Evolutionary conservation across 2,329 filamentous ascomycete genomes (phyloP), one percentile per base, ranked within the genome.

Genomic region (Celoporthe dispersa): DNA sequence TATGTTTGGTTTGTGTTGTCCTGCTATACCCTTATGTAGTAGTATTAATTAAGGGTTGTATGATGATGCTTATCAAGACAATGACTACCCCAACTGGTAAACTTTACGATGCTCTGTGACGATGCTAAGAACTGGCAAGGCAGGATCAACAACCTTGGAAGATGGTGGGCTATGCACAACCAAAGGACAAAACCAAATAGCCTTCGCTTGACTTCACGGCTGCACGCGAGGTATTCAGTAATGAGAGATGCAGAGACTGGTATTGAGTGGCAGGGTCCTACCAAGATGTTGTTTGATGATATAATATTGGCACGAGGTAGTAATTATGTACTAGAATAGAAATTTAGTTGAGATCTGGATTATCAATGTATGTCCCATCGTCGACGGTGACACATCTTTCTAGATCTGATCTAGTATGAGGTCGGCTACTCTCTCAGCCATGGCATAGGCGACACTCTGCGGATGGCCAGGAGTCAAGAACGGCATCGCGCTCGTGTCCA

Each of bases 381-480:
- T 25, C 25, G 48, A 14, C 0, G 48, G 11, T 12, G n/a, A n/a
- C n/a, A n/a, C n/a, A 53, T 53, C n/a, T 12, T 25, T 53, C 48
- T n/a, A 53, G 9, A 19, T 16, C 28, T 60, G 55, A 35, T 75
- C 73, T 55, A 74, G 35, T 28, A 78, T 74, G 73, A 78, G 74
- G 3, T 68, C 59, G 63, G 80, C 76, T 8, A 69, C 75, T 76
- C 83, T 86, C 75, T 87, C 86, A 5, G 78, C 85, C 72, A 85
- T 77, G 76, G 84, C 85, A 74, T 87, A 87, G 2, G 86, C 84
- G 0, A 82, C 81, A 69, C 84, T 84, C 73, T 86, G 84, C 51
- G 85, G 81, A 11, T 84, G 80, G 9, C 73, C 83, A 80, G 75
- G 83, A 78, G 68, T 81, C 79, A 78, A 83, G 80, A 85, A 76